Evolutionary conservation across 2,329 filamentous ascomycete genomes (phyloP).

Genomic region (Penicillium decumbens): DNA sequence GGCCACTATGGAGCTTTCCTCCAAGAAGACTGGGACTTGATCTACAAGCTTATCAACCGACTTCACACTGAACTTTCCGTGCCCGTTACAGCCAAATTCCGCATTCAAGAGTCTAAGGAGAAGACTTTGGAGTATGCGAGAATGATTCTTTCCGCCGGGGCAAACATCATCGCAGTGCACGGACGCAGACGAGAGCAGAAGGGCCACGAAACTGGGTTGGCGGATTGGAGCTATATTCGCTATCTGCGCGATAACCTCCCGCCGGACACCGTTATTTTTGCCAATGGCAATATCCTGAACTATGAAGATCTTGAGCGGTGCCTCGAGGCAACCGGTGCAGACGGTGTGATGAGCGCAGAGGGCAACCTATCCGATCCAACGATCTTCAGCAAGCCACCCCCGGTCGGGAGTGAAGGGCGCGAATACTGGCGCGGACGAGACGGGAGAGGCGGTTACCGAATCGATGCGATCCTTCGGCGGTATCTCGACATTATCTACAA

Average conservation of each 20-base stretch:
- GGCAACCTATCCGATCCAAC: constrained; percentile 88
- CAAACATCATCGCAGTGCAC: constrained; percentile 90
- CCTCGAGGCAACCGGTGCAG: constrained; percentile 76
- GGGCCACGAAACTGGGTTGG: constrained; percentile 87
- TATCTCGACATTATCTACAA: constrained; percentile 88
- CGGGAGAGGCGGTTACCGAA: constrained; percentile 76
- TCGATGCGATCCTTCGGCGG: constrained; percentile 79
- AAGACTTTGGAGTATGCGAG: constrained; percentile 83
- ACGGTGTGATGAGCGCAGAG: constrained; percentile 94
- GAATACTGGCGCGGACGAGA: constrained; percentile 83
- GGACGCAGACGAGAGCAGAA: constrained; percentile 87
- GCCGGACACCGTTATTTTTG: constrained; percentile 85
- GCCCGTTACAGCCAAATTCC: constrained; percentile 91
- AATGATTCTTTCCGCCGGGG: constrained; percentile 80
- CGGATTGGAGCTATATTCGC: constrained; percentile 82
- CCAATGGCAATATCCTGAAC: constrained; percentile 89
- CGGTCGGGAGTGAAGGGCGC: constrained; percentile 59
- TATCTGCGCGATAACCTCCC: constrained; percentile 80
- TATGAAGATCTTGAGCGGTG: constrained; percentile 72
- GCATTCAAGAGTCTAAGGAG: constrained; percentile 80
- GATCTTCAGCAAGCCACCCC: constrained; percentile 70
- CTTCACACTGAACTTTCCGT: constrained; percentile 72
- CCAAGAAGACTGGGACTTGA: constrained; percentile 83
- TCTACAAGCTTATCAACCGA: constrained; percentile 76
- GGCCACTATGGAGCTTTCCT: constrained; percentile 92